Evolutionary conservation across 2,329 filamentous ascomycete species (phyloP).

Genomic region (Talaromyces islandicus): DNA sequence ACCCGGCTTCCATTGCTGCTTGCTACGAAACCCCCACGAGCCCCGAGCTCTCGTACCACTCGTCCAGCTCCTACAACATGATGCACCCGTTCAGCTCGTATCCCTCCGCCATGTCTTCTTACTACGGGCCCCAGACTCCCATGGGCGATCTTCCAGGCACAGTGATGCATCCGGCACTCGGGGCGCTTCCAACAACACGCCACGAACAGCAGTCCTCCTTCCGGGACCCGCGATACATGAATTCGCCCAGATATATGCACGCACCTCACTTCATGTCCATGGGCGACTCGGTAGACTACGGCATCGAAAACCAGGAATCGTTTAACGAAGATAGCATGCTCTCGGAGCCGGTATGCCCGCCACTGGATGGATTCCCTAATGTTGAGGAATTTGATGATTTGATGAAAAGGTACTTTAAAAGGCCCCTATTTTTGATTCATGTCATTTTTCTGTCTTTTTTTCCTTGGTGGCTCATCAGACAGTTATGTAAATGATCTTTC

Average conservation of each 20-base stretch:
- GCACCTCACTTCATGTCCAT: slow-evolving; percentile 18
- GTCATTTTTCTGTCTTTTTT: not conserved
- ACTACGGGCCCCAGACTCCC: slow-evolving; percentile 21
- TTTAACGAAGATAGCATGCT: slow-evolving; percentile 37
- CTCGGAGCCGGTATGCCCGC: slow-evolving; percentile 39
- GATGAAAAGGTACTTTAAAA: slow-evolving; percentile 34
- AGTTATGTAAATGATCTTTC: slow-evolving; percentile 47
- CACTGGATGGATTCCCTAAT: slow-evolving; percentile 40
- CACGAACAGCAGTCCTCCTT: slow-evolving; percentile 5
- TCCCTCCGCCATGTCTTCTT: slow-evolving; percentile 27
- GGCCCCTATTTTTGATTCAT: not conserved
- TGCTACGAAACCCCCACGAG: slow-evolving; percentile 25
- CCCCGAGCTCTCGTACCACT: slow-evolving; percentile 25
- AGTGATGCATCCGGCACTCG: slow-evolving; percentile 3
- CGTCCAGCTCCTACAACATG: slow-evolving; percentile 26
- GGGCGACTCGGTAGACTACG: slow-evolving; percentile 27
- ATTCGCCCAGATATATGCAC: not conserved
- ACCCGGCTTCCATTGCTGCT: slow-evolving; percentile 19
- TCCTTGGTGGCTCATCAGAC: slow-evolving; percentile 4
- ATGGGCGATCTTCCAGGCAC: slow-evolving; percentile 1
- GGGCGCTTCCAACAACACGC: not conserved
- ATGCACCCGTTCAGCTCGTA: slow-evolving; percentile 30
- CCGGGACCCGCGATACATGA: not conserved
- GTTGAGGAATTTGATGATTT: slow-evolving; percentile 42
- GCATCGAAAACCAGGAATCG: slow-evolving; percentile 42